Percentiles rank a stretch among this genome's conserved stretches.
These are phyloP conservation scores for Primulina tabacum DNA, from an alignment of 257 asterid species.

Conservation along the genomic window DNA sequence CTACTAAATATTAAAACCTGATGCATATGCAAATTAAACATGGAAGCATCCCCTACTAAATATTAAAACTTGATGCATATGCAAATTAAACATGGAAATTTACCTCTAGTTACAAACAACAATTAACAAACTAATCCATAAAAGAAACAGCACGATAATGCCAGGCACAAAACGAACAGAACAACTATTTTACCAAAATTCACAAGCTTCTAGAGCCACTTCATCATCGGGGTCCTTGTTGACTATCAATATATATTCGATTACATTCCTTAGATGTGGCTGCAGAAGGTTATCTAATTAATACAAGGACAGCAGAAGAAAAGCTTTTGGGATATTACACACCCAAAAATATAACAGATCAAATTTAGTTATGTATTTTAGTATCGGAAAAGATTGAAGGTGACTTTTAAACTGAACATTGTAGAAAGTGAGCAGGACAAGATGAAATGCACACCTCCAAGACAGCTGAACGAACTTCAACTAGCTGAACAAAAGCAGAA, in stretches of 20 bases:
- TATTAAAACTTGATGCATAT: neutral
- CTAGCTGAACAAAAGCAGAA: conserved; percentile 91
- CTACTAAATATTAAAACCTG: neutral
- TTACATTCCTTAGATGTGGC: conserved; percentile 86
- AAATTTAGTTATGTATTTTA: conserved; percentile 2
- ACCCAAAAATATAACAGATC: conserved; percentile 3
- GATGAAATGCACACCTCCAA: conserved; percentile 55
- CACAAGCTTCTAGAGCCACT: conserved; percentile 99
- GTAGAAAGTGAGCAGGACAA: conserved; percentile 2
- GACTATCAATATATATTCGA: conserved; percentile 84
- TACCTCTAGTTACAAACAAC: conserved; percentile 4
- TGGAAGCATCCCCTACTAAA: neutral
- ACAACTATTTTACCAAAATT: conserved; percentile 67
- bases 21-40: neutral
- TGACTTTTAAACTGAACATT: conserved; percentile 12
- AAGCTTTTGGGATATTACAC: neutral
- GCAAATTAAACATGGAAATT: neutral
- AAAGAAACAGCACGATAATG: neutral
- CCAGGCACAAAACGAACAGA: conserved; percentile 1
- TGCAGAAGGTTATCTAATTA: conserved; percentile 39
- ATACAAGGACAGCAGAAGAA: conserved; percentile 29
- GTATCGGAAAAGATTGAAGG: neutral
- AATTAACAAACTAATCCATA: conserved; percentile 17
- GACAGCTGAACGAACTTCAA: conserved; percentile 75
- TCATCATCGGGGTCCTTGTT: conserved; percentile 90